Evolutionary conservation across 1,284 basidiomycete species (phyloP), one percentile per base, ranked within the genome.

Genomic region (Vanrija humicola): DNA sequence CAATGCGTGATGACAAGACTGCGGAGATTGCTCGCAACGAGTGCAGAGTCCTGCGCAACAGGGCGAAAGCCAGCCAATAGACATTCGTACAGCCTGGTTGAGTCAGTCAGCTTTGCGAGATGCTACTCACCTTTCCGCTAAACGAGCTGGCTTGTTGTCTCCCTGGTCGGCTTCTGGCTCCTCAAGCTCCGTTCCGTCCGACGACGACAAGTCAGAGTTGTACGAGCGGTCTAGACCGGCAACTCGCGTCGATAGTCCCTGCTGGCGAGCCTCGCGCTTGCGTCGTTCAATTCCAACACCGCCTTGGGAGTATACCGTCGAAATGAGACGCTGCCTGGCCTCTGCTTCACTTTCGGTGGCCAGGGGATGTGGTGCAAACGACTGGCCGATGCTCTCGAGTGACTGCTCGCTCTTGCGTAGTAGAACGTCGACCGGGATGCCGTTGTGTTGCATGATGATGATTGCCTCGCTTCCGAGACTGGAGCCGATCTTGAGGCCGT

Each of bases 391-490:
- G 16, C 61, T 56, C 3, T 68, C 61, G 21, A 72, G 46, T 23
- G 62, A 47, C 12, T 55, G 42, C 26, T 60, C 49, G 1, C 53
- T 55, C 56, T 65, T 56, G 7, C 55, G 23, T 5, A 69, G 23
- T n/a, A 73, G 59, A 3, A 56, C 46, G 0, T 54, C 45, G 6
- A 52, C 19, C 0, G 65, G 66, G 0, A 73, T 66, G 0, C 71
- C 68, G 21, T 61, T 56, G 47, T 71, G 63, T 4, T 46, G 54
- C 59, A 73, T 55, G 21, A 60, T 49, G 29, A 68, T 61, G 38
- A 67, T 66, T 0, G 70, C 56, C 54, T 73, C 72, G 3, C 64
- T 55, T 0, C 67, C 62, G 1, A 73, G 50, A 15, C 21, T 54
- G 14, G 63, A 54, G 3, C 63, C 62, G 38, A 69, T 52, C 25